These are phyloP conservation scores for Sphagnum contortum DNA, from an alignment of 225 moss, liverwort and hornwort species.

Conservation along the genomic window DNA sequence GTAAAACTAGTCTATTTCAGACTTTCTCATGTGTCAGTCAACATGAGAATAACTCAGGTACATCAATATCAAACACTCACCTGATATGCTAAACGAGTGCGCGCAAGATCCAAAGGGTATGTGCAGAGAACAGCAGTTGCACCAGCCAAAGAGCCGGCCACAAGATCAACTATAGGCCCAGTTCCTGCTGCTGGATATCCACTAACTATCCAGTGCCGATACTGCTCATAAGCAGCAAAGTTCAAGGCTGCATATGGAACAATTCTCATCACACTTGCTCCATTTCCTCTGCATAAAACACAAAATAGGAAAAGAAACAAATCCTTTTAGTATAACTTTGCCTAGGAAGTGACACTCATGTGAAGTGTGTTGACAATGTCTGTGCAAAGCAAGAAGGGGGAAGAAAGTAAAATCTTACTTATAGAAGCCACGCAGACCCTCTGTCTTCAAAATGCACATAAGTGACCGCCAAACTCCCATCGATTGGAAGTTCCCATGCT, in stretches of 20 bases:
- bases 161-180: slow-evolving; percentile 68
- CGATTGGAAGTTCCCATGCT: slow-evolving; percentile 70
- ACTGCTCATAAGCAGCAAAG: slow-evolving; percentile 94
- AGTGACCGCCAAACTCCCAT: slow-evolving; percentile 65
- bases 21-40: too few species aligned
- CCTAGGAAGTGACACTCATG: too few species aligned
- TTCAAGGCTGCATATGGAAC: slow-evolving; percentile 92
- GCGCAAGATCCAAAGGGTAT: slow-evolving; percentile 51
- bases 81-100: slow-evolving; percentile 46
- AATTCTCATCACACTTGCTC: slow-evolving; percentile 83
- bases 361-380: too few species aligned
- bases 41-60: too few species aligned
- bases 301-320: neutral
- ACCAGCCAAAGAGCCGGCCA: slow-evolving; percentile 85
- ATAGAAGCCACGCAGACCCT: slow-evolving; percentile 81
- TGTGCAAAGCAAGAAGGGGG: too few species aligned
- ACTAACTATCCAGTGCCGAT: slow-evolving; percentile 84
- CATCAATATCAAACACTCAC: slow-evolving; percentile 4
- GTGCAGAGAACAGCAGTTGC: slow-evolving; percentile 71
- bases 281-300: slow-evolving; percentile 60
- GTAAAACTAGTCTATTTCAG: too few species aligned
- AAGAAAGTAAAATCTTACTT: slow-evolving; percentile 28
- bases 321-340: too few species aligned
- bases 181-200: slow-evolving; percentile 53
- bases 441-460: slow-evolving; percentile 45